Evolutionary conservation across 2,329 filamentous ascomycete genomes (phyloP).

Genomic region (Gnomoniopsis smithogilvyi): DNA sequence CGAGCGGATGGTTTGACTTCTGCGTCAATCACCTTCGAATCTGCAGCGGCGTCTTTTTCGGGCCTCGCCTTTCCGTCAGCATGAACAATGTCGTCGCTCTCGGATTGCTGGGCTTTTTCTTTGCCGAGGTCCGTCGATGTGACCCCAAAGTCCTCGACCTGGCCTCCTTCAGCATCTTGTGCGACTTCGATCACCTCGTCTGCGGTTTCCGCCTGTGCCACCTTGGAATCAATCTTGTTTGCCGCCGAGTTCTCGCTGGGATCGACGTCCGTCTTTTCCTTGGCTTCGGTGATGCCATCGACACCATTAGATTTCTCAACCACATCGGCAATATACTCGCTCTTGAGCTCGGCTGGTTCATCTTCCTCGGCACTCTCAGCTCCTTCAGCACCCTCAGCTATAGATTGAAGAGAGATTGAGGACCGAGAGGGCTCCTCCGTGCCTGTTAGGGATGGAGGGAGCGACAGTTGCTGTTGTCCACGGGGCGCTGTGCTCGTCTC

Average conservation of each 20-base stretch:
- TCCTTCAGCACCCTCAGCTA: slow-evolving; percentile 38
- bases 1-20: slow-evolving; percentile 28
- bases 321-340: neutral
- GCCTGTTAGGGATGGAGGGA: slow-evolving; percentile 12
- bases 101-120: neutral
- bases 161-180: slow-evolving; percentile 19
- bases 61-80: slow-evolving; percentile 22
- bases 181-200: slow-evolving; percentile 21
- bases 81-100: slow-evolving; percentile 19
- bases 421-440: slow-evolving; percentile 28
- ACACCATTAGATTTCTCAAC: neutral
- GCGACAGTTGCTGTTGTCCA: slow-evolving; percentile 12
- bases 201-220: slow-evolving; percentile 22
- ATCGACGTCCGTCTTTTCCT: slow-evolving; percentile 14
- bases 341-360: neutral
- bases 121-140: neutral
- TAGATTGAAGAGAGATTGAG: slow-evolving; percentile 41
- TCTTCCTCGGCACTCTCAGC: slow-evolving; percentile 35
- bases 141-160: neutral
- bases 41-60: slow-evolving; percentile 19
- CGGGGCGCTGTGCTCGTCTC: slow-evolving; percentile 30
- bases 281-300: neutral
- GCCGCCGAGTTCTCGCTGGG: slow-evolving; percentile 13
- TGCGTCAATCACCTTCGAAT: slow-evolving; percentile 19
- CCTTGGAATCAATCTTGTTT: slow-evolving; percentile 21